Evolutionary conservation across 2,329 filamentous ascomycete genomes (phyloP).

Genomic region (Stachybotrys chlorohalonatus): DNA sequence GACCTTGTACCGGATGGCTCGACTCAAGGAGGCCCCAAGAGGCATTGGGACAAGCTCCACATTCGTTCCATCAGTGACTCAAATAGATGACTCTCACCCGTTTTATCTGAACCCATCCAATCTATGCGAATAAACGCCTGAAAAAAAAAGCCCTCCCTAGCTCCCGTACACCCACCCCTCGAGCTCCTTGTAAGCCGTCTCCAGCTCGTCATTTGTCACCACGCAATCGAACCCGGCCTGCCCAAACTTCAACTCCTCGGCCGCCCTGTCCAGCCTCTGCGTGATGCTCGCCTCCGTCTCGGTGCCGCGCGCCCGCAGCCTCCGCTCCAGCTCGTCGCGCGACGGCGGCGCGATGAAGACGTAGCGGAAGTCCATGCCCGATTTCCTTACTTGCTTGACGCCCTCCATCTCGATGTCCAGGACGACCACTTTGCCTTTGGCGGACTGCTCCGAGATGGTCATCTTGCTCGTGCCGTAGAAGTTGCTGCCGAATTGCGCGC

Average conservation of each 20-base stretch:
- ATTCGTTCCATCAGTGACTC: no score
- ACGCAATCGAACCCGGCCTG: slow-evolving; percentile 42
- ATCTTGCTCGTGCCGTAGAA: slow-evolving; percentile 76
- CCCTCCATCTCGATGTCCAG: slow-evolving; percentile 97
- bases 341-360: slow-evolving; percentile 79
- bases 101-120: background rate
- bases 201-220: slow-evolving; percentile 33
- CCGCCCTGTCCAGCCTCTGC: slow-evolving; percentile 62
- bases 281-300: slow-evolving; percentile 65
- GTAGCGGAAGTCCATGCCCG: slow-evolving; percentile 66
- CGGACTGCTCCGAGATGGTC: slow-evolving; percentile 67
- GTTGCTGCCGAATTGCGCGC: slow-evolving; percentile 75
- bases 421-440: slow-evolving; percentile 66
- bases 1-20: no score
- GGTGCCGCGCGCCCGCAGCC: slow-evolving; percentile 66
- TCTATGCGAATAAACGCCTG: background rate
- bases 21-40: no score
- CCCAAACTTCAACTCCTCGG: slow-evolving; percentile 66
- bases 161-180: slow-evolving; percentile 36
- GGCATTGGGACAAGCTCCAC: no score
- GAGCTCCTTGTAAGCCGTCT: slow-evolving; percentile 41
- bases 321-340: slow-evolving; percentile 62
- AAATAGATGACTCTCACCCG: no score
- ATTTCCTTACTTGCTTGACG: slow-evolving; percentile 85
- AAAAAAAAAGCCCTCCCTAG: background rate